These are phyloP conservation scores for Trichomonascaceae sp. DNA, from an alignment of 1,139 yeast genomes.

Conservation along the genomic window DNA sequence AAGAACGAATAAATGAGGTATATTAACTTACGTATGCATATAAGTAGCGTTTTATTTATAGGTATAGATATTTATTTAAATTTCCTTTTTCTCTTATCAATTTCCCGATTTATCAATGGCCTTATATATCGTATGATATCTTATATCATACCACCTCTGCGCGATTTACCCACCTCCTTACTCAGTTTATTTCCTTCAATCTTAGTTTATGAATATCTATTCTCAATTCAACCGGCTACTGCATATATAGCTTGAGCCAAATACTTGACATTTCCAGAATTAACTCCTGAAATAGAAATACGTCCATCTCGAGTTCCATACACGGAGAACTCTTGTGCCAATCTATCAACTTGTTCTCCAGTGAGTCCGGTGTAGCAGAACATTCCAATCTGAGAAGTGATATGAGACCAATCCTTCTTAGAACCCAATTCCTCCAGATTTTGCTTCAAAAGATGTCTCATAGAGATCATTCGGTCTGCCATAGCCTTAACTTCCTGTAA, in stretches of 20 bases:
- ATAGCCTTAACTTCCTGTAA: constrained; percentile 75
- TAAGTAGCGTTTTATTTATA: too few species aligned
- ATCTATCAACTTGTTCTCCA: constrained; percentile 70
- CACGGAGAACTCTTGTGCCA: constrained; percentile 73
- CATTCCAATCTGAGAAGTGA: constrained; percentile 91
- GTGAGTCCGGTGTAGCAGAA: constrained; percentile 88
- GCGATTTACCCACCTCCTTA: not conserved
- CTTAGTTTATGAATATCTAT: not conserved
- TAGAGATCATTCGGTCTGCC: constrained; percentile 75
- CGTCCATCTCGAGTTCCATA: constrained; percentile 71
- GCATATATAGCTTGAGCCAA: constrained; percentile 75
- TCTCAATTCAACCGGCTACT: constrained; percentile 15
- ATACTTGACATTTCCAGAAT: constrained; percentile 66
- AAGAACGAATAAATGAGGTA: too few species aligned
- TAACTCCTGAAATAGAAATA: constrained; percentile 91
- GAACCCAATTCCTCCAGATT: constrained; percentile 61
- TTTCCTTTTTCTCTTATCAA: too few species aligned
- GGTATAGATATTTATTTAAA: not conserved
- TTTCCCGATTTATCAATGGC: too few species aligned
- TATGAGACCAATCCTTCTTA: constrained; percentile 91
- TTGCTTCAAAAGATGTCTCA: constrained; percentile 65
- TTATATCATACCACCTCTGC: not conserved
- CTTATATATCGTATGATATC: too few species aligned
- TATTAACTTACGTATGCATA: too few species aligned
- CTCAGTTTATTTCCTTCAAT: not conserved